Percentiles rank a stretch among this genome's conserved stretches.
Conservation (phyloP, 139 green algal genomes). For the Dunaliella primolecta region DNA sequence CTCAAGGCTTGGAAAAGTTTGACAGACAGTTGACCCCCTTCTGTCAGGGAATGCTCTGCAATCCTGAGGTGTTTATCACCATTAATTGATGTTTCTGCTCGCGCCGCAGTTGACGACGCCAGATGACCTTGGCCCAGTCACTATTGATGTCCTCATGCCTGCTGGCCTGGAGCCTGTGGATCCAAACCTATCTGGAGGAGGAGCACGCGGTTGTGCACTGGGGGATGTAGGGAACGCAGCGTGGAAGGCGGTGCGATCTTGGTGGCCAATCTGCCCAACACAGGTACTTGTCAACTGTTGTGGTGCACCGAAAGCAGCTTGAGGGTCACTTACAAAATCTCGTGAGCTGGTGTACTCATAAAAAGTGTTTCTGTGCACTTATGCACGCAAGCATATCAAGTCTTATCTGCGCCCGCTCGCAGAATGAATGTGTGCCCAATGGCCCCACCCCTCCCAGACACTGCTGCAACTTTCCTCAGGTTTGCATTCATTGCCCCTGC, state of each 20-base stretch:
- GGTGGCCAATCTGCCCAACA: conserved; percentile 30
- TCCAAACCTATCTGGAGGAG: conserved; percentile 11
- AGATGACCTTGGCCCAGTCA: conserved; percentile 50
- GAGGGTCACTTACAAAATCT: not conserved
- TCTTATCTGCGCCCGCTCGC: too few relatives aligned
- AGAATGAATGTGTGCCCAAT: too few relatives aligned
- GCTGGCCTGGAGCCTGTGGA: conserved; percentile 66
- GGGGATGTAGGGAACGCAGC: not conserved
- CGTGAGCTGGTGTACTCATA: not conserved
- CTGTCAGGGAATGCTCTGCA: too few relatives aligned
- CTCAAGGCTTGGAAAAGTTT: too few relatives aligned
- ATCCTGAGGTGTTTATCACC: too few relatives aligned
- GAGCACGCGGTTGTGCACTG: not conserved
- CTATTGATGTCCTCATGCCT: conserved; percentile 50
- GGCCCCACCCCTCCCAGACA: too few relatives aligned
- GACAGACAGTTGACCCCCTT: too few relatives aligned
- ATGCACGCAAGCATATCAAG: too few relatives aligned
- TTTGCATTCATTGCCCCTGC: not conserved
- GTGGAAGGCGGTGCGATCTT: not conserved
- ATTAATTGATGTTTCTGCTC: too few relatives aligned
- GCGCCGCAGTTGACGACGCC: conserved; percentile 62
- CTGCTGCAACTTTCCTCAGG: too few relatives aligned
- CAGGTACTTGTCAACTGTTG: conserved; percentile 23
- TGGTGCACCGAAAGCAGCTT: not conserved
- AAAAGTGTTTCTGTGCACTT: not conserved